Conservation (phyloP, 2,329 filamentous ascomycete species). For the Cladosporium sp. region DNA sequence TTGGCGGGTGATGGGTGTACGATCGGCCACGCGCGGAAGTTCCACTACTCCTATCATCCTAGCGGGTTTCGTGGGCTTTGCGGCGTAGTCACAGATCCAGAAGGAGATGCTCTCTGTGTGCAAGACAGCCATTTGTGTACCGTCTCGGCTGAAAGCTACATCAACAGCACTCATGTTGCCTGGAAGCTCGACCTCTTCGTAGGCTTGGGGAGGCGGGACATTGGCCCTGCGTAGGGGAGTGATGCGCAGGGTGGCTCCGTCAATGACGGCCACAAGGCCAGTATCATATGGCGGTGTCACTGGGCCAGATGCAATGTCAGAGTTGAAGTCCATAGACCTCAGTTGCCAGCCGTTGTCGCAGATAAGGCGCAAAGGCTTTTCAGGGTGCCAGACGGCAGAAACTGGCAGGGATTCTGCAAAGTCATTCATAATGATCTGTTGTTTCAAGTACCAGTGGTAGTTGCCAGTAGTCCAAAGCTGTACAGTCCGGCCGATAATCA, state of each 20-base stretch:
- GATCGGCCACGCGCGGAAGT: neutral
- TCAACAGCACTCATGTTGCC: conserved; percentile 63
- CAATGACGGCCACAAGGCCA: conserved; percentile 69
- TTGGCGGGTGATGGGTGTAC: conserved; percentile 40
- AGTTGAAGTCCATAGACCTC: conserved; percentile 61
- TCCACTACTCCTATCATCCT: conserved; percentile 31
- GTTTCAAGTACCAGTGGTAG: conserved; percentile 97
- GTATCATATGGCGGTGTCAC: conserved; percentile 70
- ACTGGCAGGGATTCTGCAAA: neutral
- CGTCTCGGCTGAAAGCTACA: conserved; percentile 68
- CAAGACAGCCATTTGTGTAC: conserved; percentile 69
- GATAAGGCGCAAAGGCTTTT: conserved; percentile 72
- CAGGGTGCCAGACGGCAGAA: conserved; percentile 70
- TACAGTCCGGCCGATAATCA: conserved; percentile 70
- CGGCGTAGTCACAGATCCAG: conserved; percentile 67
- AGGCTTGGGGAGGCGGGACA: conserved; percentile 88
- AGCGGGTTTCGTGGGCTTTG: conserved; percentile 49
- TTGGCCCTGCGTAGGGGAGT: conserved; percentile 83
- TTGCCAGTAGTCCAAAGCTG: conserved; percentile 97
- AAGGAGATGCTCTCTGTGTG: conserved; percentile 66
- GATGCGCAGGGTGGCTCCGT: conserved; percentile 76
- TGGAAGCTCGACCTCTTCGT: conserved; percentile 67
- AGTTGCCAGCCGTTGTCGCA: conserved; percentile 22
- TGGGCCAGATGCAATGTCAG: conserved; percentile 68
- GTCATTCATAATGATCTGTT: conserved; percentile 61